Evolutionary conservation across 371 early-diverging fungal species (phyloP).

Genomic region (Blakeslea trispora): DNA sequence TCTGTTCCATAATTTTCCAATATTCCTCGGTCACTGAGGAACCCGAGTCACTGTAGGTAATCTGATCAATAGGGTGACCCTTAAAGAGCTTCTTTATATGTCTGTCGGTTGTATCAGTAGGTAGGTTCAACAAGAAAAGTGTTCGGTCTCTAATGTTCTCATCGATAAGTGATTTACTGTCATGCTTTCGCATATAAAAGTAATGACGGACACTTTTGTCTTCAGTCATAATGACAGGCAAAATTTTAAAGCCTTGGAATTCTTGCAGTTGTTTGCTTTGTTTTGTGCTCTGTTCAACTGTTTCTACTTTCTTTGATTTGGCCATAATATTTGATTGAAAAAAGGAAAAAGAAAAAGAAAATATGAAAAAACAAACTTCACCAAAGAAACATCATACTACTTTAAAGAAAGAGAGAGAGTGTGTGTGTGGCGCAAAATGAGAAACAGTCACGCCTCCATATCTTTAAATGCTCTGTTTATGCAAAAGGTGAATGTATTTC

Average conservation of each 20-base stretch:
- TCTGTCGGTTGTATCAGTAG: conserved; percentile 74
- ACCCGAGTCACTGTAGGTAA: conserved; percentile 41
- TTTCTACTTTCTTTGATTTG: conserved; percentile 8
- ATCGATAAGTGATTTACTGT: conserved; percentile 50
- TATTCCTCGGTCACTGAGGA: conserved; percentile 24
- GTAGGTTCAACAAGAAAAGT: conserved; percentile 81
- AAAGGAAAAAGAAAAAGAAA: conserved; percentile 8
- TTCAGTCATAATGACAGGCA: conserved; percentile 53
- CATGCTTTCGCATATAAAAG: conserved; percentile 75
- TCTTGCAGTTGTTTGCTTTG: conserved; percentile 39
- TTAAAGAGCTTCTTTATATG: conserved; percentile 77
- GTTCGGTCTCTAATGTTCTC: conserved; percentile 68
- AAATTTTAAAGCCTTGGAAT: conserved; percentile 56
- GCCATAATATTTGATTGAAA: conserved; percentile 1
- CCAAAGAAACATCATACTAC: too few relatives aligned
- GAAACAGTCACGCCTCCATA: conserved; percentile 7
- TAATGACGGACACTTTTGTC: conserved; percentile 56
- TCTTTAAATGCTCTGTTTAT: background rate
- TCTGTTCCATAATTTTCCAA: conserved; percentile 23
- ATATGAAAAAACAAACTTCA: background rate
- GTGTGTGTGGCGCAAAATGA: background rate
- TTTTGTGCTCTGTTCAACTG: background rate
- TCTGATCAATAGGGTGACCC: conserved; percentile 58
- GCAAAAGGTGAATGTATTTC: background rate
- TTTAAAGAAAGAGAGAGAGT: too few relatives aligned